Conservation (phyloP, 805 yeast species). For the Isabelozyma heimii region DNA sequence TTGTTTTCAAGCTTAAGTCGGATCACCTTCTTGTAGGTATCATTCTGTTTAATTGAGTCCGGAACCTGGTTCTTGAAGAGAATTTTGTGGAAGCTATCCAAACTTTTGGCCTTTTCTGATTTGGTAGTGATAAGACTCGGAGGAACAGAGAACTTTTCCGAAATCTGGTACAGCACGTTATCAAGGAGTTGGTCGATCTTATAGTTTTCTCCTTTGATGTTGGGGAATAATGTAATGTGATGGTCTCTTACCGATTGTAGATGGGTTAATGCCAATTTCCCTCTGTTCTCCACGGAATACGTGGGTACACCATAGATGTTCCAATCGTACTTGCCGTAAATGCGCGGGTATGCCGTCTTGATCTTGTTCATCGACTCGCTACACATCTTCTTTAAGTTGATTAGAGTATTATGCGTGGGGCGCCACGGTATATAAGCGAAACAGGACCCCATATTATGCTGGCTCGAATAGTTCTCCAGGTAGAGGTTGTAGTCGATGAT, state of each 20-base stretch:
- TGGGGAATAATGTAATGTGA: slow-evolving; percentile 10
- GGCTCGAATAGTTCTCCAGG: slow-evolving; percentile 10
- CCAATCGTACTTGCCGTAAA: slow-evolving; percentile 7
- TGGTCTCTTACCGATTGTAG: slow-evolving; percentile 4
- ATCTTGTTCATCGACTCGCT: slow-evolving; percentile 5
- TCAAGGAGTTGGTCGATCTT: slow-evolving; percentile 6
- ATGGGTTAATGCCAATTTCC: slow-evolving; percentile 7
- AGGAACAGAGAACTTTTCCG: slow-evolving; percentile 1
- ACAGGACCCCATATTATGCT: slow-evolving; percentile 5
- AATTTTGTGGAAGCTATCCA: slow-evolving; percentile 4
- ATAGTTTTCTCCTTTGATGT: slow-evolving; percentile 7
- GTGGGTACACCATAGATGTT: slow-evolving; percentile 5
- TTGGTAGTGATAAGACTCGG: slow-evolving; percentile 3
- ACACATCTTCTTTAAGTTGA: slow-evolving; percentile 5
- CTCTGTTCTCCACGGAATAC: not conserved
- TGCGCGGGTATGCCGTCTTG: slow-evolving; percentile 1
- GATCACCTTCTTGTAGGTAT: not conserved
- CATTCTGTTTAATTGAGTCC: not conserved
- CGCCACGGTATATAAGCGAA: slow-evolving; percentile 11
- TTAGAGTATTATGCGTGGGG: slow-evolving; percentile 8
- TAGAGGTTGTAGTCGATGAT: slow-evolving; percentile 5
- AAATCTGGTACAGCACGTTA: slow-evolving; percentile 3
- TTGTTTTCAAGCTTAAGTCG: not conserved
- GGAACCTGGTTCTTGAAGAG: slow-evolving; percentile 1
- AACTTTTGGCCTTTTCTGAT: slow-evolving; percentile 3